Evolutionary conservation across 345 rosid species (phyloP).

Genomic region (Pistacia vera): DNA sequence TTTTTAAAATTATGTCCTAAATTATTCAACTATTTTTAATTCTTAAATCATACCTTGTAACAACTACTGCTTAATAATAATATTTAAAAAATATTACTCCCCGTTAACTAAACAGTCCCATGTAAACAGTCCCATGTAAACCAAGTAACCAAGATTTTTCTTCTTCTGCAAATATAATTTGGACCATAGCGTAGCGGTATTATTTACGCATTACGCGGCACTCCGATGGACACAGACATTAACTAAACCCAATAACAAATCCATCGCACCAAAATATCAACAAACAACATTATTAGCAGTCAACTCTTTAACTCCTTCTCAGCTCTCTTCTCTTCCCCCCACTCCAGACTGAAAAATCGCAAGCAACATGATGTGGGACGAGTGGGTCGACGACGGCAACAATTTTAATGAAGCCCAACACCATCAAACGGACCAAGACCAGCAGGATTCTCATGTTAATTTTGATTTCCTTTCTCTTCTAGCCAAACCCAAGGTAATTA

Average conservation of each 20-base stretch:
- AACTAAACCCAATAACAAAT: neutral
- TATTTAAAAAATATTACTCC: no score
- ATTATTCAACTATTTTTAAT: no score
- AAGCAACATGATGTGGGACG: slow-evolving; percentile 44
- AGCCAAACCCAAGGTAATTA: slow-evolving; percentile 64
- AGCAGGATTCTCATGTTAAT: slow-evolving; percentile 44
- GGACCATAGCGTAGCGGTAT: neutral
- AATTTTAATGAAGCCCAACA: slow-evolving; percentile 17
- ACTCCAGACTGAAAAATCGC: neutral
- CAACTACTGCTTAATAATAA: no score
- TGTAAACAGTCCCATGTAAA: no score
- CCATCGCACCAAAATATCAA: no score
- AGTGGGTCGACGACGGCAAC: slow-evolving; percentile 19
- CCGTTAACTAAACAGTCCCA: no score
- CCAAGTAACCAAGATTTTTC: neutral
- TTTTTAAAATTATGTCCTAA: neutral
- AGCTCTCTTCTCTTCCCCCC: neutral
- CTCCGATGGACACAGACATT: slow-evolving; percentile 17
- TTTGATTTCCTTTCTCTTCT: slow-evolving; percentile 66
- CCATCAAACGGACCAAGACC: slow-evolving; percentile 20
- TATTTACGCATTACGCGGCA: slow-evolving; percentile 22
- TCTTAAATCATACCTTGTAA: no score
- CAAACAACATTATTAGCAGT: no score
- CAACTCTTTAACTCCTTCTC: neutral
- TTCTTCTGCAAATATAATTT: neutral